A percentile compares a stretch with the other conserved stretches of the same genome.
These are phyloP conservation scores for Cyclostephanos tholiformis DNA, from an alignment of 108 stramenopile genomes.

Conservation along the genomic window DNA sequence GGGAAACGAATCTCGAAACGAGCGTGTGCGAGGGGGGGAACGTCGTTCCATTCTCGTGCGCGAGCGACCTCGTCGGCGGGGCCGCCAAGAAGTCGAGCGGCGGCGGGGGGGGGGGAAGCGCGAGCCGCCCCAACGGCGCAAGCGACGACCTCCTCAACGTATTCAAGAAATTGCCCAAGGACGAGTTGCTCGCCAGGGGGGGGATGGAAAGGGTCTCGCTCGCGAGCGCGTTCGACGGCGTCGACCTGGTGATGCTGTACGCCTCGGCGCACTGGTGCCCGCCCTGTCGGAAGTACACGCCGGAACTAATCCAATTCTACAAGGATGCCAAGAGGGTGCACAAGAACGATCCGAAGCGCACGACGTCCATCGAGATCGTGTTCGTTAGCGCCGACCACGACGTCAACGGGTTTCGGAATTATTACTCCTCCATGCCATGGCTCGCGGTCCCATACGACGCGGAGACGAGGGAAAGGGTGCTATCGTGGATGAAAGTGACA, in stretches of 20 bases:
- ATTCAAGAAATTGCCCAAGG: conserved; percentile 58
- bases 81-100: conserved; percentile 26
- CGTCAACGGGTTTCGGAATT: conserved; percentile 67
- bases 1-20: conserved; percentile 35
- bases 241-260: conserved; percentile 79
- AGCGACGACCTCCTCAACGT: conserved; percentile 26
- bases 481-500: conserved; percentile 61
- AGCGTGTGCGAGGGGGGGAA: conserved; percentile 43
- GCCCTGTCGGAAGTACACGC: conserved; percentile 91
- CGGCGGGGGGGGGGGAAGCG: conserved; percentile 29
- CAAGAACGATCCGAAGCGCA: conserved; percentile 27
- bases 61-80: conserved; percentile 59
- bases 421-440: conserved; percentile 85
- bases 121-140: conserved; percentile 7
- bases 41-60: conserved; percentile 63
- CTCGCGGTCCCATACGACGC: conserved; percentile 78
- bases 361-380: conserved; percentile 74
- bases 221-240: conserved; percentile 64
- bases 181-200: conserved; percentile 54
- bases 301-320: conserved; percentile 83
- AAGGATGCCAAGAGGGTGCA: conserved; percentile 37
- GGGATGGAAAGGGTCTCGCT: conserved; percentile 47
- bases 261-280: conserved; percentile 78
- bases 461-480: conserved; percentile 64
- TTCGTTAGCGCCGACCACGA: conserved; percentile 86